Evolutionary conservation across 768 basidiomycete species (phyloP).

Genomic region (Hydnum rufescens): DNA sequence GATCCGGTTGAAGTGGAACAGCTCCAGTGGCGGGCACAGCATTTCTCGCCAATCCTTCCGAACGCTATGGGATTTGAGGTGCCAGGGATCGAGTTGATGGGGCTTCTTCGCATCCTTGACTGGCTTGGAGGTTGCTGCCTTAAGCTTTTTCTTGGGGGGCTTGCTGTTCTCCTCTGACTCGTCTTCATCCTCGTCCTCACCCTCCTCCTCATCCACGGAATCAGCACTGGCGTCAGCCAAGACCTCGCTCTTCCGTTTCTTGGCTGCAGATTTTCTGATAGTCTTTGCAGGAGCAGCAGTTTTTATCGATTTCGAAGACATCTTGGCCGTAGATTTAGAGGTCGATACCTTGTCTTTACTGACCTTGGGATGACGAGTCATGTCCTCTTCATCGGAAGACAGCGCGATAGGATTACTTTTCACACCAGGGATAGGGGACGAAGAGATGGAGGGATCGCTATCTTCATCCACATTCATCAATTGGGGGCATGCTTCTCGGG

Average conservation of each 20-base stretch:
- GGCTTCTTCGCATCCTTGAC: slow-evolving; percentile 14
- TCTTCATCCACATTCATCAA: no score
- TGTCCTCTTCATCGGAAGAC: slow-evolving; percentile 23
- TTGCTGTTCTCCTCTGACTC: not conserved
- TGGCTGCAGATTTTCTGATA: slow-evolving; percentile 9
- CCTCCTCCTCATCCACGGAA: not conserved
- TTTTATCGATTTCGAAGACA: slow-evolving; percentile 11
- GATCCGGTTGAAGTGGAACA: slow-evolving; percentile 78
- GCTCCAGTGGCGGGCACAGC: slow-evolving; percentile 69
- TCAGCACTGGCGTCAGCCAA: not conserved
- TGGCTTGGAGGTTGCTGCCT: slow-evolving; percentile 19
- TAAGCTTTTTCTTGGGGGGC: slow-evolving; percentile 5
- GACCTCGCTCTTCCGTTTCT: slow-evolving; percentile 12
- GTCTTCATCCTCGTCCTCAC: slow-evolving; percentile 10
- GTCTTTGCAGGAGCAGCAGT: slow-evolving; percentile 11
- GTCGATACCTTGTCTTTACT: no score
- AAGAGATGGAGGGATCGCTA: no score
- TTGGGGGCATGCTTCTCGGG: no score
- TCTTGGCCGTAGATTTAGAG: no score
- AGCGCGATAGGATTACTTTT: slow-evolving; percentile 11
- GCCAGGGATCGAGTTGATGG: slow-evolving; percentile 43
- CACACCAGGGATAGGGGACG: no score
- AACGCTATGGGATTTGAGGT: slow-evolving; percentile 39
- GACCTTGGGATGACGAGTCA: no score
- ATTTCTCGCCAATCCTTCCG: slow-evolving; percentile 58